Evolutionary conservation across 495 filamentous ascomycete species (phyloP).

Genomic region (Glutinoglossum americanum): DNA sequence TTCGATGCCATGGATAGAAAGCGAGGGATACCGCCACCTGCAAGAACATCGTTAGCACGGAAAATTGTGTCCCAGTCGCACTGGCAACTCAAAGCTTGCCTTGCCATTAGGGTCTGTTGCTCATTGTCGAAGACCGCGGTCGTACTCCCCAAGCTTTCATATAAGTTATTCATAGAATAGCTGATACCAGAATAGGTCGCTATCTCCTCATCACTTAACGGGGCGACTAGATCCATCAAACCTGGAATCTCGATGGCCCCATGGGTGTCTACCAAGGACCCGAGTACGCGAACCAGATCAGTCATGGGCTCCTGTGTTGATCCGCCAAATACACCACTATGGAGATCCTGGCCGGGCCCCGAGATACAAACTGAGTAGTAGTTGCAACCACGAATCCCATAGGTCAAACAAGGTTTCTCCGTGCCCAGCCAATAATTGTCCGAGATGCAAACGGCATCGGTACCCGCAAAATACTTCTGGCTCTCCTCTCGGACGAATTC

Average conservation of each 20-base stretch:
- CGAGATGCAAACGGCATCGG: conserved; percentile 92
- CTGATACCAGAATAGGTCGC: conserved; percentile 63
- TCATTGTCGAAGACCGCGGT: conserved; percentile 71
- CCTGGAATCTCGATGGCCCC: conserved; percentile 83
- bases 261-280: conserved; percentile 61
- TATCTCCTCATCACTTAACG: conserved; percentile 69
- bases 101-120: conserved; percentile 77
- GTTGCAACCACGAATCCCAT: conserved; percentile 91
- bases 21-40: conserved; percentile 70
- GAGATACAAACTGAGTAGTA: conserved; percentile 82
- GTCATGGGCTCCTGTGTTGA: conserved; percentile 97
- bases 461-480: conserved; percentile 79
- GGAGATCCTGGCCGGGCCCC: conserved; percentile 81
- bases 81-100: conserved; percentile 11
- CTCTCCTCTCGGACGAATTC: conserved; percentile 79
- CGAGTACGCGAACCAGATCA: conserved; percentile 64
- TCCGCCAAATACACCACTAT: conserved; percentile 91
- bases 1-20: conserved; percentile 92
- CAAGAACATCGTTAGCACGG: background rate
- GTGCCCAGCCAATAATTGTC: conserved; percentile 99
- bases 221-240: conserved; percentile 75
- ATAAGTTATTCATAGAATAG: conserved; percentile 87
- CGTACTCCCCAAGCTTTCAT: conserved; percentile 71
- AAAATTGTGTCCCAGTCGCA: background rate
- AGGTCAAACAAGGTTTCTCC: conserved; percentile 92